Evolutionary conservation across 345 rosid species (phyloP).

Genomic region (Odontarrhena argentea): DNA sequence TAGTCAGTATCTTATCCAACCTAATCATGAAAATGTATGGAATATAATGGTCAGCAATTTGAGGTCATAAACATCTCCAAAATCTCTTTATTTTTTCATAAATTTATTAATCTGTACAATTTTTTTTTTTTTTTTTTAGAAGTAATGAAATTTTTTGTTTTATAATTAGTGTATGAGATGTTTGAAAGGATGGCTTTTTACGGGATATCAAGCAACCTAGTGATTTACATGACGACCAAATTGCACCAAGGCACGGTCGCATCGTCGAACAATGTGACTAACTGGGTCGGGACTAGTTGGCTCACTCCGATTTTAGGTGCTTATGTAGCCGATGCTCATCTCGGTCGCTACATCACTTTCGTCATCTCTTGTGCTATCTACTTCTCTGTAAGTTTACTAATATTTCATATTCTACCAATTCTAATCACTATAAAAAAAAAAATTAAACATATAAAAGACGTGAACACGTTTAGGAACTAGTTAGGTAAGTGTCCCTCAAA

Average conservation of each 20-base stretch:
- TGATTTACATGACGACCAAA: conserved; percentile 70
- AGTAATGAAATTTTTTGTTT: too few species aligned
- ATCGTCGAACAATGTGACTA: conserved; percentile 89
- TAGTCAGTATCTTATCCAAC: conserved; percentile 23
- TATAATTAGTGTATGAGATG: conserved; percentile 73
- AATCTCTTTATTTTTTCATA: not conserved
- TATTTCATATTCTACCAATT: not conserved
- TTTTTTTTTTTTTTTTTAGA: too few species aligned
- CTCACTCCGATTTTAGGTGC: conserved; percentile 87
- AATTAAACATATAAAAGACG: conserved; percentile 5
- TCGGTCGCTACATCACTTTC: conserved; percentile 89
- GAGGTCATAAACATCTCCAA: not conserved
- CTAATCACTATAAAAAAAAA: not conserved
- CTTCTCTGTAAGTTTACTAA: conserved; percentile 47
- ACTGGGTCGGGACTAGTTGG: conserved; percentile 90
- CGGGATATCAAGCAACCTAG: conserved; percentile 78
- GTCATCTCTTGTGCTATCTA: conserved; percentile 56
- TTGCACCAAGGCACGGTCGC: conserved; percentile 82
- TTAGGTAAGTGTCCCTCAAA: not conserved
- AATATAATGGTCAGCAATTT: not conserved
- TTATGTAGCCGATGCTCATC: conserved; percentile 80
- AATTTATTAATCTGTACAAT: not conserved
- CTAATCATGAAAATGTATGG: not conserved
- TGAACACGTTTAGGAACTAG: not conserved
- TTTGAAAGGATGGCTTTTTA: conserved; percentile 92